Conservation (phyloP, 2,329 filamentous ascomycete species). For the Ophiocordyceps australis region DNA sequence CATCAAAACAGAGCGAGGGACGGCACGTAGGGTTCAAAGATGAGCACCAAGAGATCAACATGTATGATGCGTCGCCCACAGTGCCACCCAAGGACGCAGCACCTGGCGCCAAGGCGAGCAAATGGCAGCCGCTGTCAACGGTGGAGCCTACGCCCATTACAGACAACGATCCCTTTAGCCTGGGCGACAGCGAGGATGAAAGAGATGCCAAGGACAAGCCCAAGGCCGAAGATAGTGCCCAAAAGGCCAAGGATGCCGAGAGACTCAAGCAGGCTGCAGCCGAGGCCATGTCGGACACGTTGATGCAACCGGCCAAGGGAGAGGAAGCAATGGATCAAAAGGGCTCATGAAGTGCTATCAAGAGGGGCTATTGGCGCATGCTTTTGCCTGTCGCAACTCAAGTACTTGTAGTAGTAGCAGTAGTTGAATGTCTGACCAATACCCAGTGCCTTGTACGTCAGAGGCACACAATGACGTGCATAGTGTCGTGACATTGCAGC, state of each 20-base stretch:
- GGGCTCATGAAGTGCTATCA: conserved; percentile 8
- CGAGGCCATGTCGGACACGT: conserved; percentile 38
- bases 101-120: conserved; percentile 55
- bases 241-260: conserved; percentile 37
- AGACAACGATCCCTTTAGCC: conserved; percentile 90
- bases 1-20: conserved; percentile 27
- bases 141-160: conserved; percentile 66
- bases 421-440: too few species aligned
- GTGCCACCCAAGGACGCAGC: conserved; percentile 31
- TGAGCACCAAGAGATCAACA: conserved; percentile 58
- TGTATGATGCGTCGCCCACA: conserved; percentile 49
- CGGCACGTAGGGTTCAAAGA: conserved; percentile 40
- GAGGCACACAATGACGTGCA: too few species aligned
- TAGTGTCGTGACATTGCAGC: too few species aligned
- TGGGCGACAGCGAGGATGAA: conserved; percentile 92
- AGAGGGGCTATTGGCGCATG: too few species aligned
- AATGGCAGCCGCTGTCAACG: conserved; percentile 87
- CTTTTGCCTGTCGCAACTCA: too few species aligned
- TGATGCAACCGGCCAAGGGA: conserved; percentile 22
- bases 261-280: conserved; percentile 47
- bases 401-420: too few species aligned
- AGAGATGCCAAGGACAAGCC: conserved; percentile 26
- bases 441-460: too few species aligned
- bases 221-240: conserved; percentile 32
- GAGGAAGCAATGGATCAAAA: conserved; percentile 14